phyloP scores from a whole-genome alignment of 768 basidiomycete genomes.

The Macrolepiota dolichaula region DNA sequence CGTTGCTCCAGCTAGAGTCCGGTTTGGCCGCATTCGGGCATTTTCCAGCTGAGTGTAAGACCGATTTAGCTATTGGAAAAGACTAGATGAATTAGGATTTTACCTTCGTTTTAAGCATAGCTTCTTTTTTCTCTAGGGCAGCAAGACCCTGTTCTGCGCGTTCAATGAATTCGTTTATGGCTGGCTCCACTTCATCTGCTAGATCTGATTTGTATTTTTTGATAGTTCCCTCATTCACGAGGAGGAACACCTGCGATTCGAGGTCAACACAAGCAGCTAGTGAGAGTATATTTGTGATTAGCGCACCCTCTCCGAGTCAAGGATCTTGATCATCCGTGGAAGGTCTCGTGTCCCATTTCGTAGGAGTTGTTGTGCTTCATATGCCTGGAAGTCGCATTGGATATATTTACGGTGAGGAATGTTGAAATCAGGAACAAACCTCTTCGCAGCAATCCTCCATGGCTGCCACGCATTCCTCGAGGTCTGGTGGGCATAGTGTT shows the following conservation, averaged over 20 bases:
- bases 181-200: constrained; percentile 78
- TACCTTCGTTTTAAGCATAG: constrained; percentile 62
- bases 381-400: constrained; percentile 37
- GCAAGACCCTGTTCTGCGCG: constrained; percentile 68
- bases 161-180: constrained; percentile 70
- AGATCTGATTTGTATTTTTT: constrained; percentile 71
- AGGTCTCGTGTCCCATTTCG: constrained; percentile 70
- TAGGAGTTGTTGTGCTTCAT: constrained; percentile 67
- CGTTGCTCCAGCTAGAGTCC: constrained; percentile 44
- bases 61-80: neutral
- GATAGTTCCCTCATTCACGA: constrained; percentile 72
- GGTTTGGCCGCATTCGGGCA: constrained; percentile 41
- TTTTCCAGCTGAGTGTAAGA: constrained; percentile 49
- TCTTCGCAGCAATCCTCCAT: constrained; percentile 84
- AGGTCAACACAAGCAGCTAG: neutral
- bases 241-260: constrained; percentile 60
- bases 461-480: constrained; percentile 72
- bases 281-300: neutral
- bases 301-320: constrained; percentile 64
- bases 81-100: constrained; percentile 2
- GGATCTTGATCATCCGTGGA: constrained; percentile 63
- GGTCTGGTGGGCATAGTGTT: constrained; percentile 64
- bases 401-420: neutral
- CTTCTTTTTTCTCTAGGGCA: constrained; percentile 59
- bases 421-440: constrained; percentile 30